These are phyloP conservation scores for Thermothielavioides terrestris DNA, from an alignment of 495 filamentous ascomycete species.

Conservation along the genomic window DNA sequence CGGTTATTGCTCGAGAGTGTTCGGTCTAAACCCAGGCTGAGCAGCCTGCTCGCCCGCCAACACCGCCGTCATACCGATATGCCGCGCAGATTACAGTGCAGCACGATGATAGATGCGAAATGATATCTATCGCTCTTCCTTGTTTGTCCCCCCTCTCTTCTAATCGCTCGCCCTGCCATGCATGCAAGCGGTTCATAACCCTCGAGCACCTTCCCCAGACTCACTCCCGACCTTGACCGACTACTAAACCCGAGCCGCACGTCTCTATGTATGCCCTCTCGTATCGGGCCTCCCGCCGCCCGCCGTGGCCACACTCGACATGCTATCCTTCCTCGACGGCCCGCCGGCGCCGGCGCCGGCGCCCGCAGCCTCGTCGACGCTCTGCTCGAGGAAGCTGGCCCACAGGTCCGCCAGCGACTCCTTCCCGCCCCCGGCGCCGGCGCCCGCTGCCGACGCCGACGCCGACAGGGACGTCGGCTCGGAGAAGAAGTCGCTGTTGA, in stretches of 20 bases:
- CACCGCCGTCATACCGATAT: too few species aligned
- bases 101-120: too few species aligned
- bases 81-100: too few species aligned
- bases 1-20: too few species aligned
- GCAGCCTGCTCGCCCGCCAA: too few species aligned
- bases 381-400: slow-evolving; percentile 80
- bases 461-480: slow-evolving; percentile 39
- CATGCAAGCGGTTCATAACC: too few species aligned
- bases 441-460: slow-evolving; percentile 16
- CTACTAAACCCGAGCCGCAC: neutral
- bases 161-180: too few species aligned
- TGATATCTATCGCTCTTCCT: too few species aligned
- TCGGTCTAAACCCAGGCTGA: too few species aligned
- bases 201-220: too few species aligned
- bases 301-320: slow-evolving; percentile 29
- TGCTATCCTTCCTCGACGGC: slow-evolving; percentile 35
- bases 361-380: slow-evolving; percentile 53
- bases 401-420: slow-evolving; percentile 87
- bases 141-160: too few species aligned
- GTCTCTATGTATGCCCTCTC: slow-evolving; percentile 14
- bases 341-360: slow-evolving; percentile 11
- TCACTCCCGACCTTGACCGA: too few species aligned
- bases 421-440: slow-evolving; percentile 5
- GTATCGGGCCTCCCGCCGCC: slow-evolving; percentile 23
- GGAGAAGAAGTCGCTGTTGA: slow-evolving; percentile 63